Evolutionary conservation across 2,329 filamentous ascomycete species (phyloP), one percentile per base, ranked within the genome.

Genomic region (Alternaria triticina): DNA sequence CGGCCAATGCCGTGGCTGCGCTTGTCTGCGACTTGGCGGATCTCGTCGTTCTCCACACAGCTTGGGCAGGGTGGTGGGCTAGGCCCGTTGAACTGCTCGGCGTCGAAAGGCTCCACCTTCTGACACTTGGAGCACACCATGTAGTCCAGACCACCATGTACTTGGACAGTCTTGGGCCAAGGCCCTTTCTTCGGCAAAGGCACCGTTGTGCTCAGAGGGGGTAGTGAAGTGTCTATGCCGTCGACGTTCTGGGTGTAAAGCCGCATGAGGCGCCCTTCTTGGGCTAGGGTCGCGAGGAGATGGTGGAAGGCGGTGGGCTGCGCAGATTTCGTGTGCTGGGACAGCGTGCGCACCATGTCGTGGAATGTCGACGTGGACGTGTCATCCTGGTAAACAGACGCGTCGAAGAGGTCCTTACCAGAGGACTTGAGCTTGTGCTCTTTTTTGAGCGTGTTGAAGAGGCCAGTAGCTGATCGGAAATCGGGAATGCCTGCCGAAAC

Each of bases 191-290:
- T 85, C 65, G 90, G 90, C 12, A 99, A 85, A 1, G 96, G 96
- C 2, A 97, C 89, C 55, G 87, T 86, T 0, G 96, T 98, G 25
- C 87, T 86, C 9, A 99, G 84, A 3, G 95, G 94, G 50, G 89
- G 84, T 79, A 99, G 86, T 8, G 89, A 88, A 0, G 93, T 96
- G 73, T 99, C 96, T 69, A 99, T 91, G 62, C 94, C 93, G 81
- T 99, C 96, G 33, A 99, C 95, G 72, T 99, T 99, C 77, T 99
- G 96, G 3, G 93, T 95, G 80, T 99, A 99, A 7, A 99, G 86
- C 46, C 96, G 92, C 76, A 97, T 84, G 23, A 99, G 83, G 20
- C 96, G 92, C 46, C 91, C 92, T 80, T 98, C 94, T 61, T 92
- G 87, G 5, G 95, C 93, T 22, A 99, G 85, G 4, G 94, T 95